Base-by-base conservation (phyloP, 2,329 filamentous ascomycete species). In the Lasiodiplodia sp. region DNA sequence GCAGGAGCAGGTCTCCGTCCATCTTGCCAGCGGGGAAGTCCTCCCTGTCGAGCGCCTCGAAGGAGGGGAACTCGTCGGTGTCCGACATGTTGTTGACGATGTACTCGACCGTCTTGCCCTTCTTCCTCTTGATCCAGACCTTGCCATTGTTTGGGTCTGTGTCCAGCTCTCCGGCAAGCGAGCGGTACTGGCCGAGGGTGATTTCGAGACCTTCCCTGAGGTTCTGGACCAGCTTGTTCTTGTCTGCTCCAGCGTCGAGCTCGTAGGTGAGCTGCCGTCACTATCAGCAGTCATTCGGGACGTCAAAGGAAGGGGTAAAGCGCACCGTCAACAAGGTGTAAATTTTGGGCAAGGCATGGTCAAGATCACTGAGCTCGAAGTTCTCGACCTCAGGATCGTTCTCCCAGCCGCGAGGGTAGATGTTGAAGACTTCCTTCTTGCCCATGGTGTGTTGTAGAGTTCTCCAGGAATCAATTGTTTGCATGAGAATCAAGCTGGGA, bases 261-360 rank as follows among this genome's bases (percentile, higher is more conserved):
- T 67, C 47, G 56, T 52, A 67, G 1, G 87, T 14, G 2, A 67
- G 37, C 21, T 56, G 21, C 12, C 12, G 0, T 5, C 3, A 4
- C 7, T 2, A 18, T 62, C 21, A 62, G 57, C 58, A 14, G 2
- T 3, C 16, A 4, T 37, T 8, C 11, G 4, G 52, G 16, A 2
- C 16, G 3, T 23, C 2, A 40, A 49, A 34, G 10, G 7, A 25
- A 14, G 8, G 14, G 3, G 4, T 23, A 5, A 16, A 4, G 16
- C 25, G 3, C 12, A 62, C 58, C 6, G 58, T 62, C 25, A 62
- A 52, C 38, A 40, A n/a, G 65, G 10, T 58, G 53, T 67, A 67
- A 11, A 58, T 58, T 14, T 67, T 67, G 18, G 65, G 53, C 16
- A 67, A 14, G 2, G 38, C 47, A 51, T 67, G 53, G 40, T 67